Percentiles rank a stretch among this genome's conserved stretches.
phyloP scores from a whole-genome alignment of 2,329 filamentous ascomycete species.

The Cyclaneusma minus region DNA sequence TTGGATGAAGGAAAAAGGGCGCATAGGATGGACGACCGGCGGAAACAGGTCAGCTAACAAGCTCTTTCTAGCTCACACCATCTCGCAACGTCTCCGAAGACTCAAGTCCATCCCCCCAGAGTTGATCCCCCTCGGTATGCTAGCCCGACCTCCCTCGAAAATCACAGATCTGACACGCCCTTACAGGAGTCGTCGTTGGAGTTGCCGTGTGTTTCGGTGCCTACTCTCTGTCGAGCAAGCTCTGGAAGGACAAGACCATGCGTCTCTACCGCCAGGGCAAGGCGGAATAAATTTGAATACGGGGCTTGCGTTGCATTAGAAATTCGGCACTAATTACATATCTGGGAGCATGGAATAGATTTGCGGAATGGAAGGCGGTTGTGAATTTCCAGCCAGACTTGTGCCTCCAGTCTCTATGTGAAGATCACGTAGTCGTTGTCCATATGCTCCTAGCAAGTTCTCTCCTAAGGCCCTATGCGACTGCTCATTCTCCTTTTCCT shows the following conservation, averaged over 20 bases:
- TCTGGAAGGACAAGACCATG: conserved; percentile 81
- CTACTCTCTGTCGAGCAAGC: conserved; percentile 74
- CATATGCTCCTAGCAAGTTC: conserved; percentile 5
- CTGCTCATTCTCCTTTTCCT: too few species aligned
- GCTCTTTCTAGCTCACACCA: conserved; percentile 62
- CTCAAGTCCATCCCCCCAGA: conserved; percentile 85
- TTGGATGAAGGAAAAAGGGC: conserved; percentile 4
- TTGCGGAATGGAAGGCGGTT: too few species aligned
- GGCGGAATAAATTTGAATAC: conserved; percentile 13
- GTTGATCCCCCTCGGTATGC: conserved; percentile 83
- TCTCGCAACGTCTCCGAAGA: conserved; percentile 85
- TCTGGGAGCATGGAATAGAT: too few species aligned
- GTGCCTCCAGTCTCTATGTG: too few species aligned
- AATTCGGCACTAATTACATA: too few species aligned
- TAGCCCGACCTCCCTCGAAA: background rate
- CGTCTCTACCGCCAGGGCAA: conserved; percentile 58
- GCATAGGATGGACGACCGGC: conserved; percentile 9
- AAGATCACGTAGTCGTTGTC: too few species aligned
- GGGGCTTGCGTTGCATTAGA: too few species aligned
- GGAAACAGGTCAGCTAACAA: too few species aligned
- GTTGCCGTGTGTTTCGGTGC: conserved; percentile 67
- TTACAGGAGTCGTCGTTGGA: conserved; percentile 60
- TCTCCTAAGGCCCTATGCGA: conserved; percentile 2
- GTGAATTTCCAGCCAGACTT: too few species aligned
- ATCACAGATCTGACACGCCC: background rate